These are phyloP conservation scores for Monosporozyma yasuniensis DNA, from an alignment of 805 yeast genomes.

Conservation along the genomic window DNA sequence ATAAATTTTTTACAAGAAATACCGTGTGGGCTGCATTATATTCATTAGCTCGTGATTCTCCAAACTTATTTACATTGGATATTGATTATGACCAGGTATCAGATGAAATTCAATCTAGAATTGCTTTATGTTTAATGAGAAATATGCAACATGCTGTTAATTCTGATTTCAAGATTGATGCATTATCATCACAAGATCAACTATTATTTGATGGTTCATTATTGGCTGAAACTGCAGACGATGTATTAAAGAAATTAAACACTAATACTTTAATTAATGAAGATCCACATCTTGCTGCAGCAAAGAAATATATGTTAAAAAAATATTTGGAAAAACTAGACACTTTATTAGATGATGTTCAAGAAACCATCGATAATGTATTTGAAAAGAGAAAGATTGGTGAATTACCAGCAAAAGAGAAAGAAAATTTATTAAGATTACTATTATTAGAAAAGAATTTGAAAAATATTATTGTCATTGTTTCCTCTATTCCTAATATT, in stretches of 20 bases:
- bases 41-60: constrained; percentile 55
- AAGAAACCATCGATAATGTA: constrained; percentile 46
- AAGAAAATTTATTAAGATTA: constrained; percentile 62
- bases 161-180: constrained; percentile 27
- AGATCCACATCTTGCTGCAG: constrained; percentile 3
- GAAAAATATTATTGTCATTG: constrained; percentile 39
- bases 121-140: constrained; percentile 73
- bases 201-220: constrained; percentile 67
- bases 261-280: constrained; percentile 30
- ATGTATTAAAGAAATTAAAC: constrained; percentile 39
- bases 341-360: constrained; percentile 31
- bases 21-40: constrained; percentile 57
- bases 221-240: constrained; percentile 63
- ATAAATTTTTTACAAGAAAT: constrained; percentile 35
- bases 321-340: constrained; percentile 36
- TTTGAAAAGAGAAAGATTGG: constrained; percentile 48
- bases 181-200: constrained; percentile 40
- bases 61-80: constrained; percentile 57
- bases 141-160: constrained; percentile 62
- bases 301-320: constrained; percentile 32
- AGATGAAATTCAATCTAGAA: constrained; percentile 52
- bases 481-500: constrained; percentile 22
- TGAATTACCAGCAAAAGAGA: constrained; percentile 54
- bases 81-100: constrained; percentile 56
- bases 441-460: constrained; percentile 63